Base-by-base conservation (phyloP, 1,284 basidiomycete species). In the Marasmius sp. region DNA sequence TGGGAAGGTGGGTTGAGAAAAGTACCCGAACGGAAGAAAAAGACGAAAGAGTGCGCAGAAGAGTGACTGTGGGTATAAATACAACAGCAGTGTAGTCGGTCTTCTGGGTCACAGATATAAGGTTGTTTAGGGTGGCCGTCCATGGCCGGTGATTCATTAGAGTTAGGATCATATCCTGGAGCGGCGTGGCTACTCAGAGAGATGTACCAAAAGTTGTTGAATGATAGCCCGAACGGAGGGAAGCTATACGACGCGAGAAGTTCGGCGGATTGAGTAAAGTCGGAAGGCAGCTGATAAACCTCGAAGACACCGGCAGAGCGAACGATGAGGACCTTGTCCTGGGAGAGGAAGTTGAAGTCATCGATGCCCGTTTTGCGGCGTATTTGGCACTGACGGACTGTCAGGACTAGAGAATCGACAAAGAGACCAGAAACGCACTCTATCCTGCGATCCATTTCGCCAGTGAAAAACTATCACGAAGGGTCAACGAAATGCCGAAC, bases 261-360 rank as follows among this genome's bases (percentile, higher is more conserved):
- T 6, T 67, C 60, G 7, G 81, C 78, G 14, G 64, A 50, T 14
- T 68, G 71, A 5, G 67, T 61, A 64, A 84, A 83, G 2, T 72
- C 75, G 45, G 45, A 8, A 8, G 45, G 45, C n/a, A 47, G 45
- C 20, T 47, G 45, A 65, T 80, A 83, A 10, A 83, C 77, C 64
- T 82, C 80, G 58, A 84, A 77, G 59, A 68, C 70, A 2, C 81
- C 82, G 33, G 71, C 71, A 5, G 79, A 79, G 5, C 76, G 72
- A 20, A 82, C 77, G 37, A 83, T 67, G 48, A 85, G 74, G 59
- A 83, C 81, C 0, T 77, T 72, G 34, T 77, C 70, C 27, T 74
- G 71, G 1, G 79, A 77, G 14, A 84, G 70, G 62, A 84, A 82
- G 0, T 77, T 79, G 58, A 84, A 84, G 61, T 85, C 83, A 61